Evolutionary conservation across 805 yeast species (phyloP), one percentile per base, ranked within the genome.

Genomic region (Trichomonascus vanleenenianus): DNA sequence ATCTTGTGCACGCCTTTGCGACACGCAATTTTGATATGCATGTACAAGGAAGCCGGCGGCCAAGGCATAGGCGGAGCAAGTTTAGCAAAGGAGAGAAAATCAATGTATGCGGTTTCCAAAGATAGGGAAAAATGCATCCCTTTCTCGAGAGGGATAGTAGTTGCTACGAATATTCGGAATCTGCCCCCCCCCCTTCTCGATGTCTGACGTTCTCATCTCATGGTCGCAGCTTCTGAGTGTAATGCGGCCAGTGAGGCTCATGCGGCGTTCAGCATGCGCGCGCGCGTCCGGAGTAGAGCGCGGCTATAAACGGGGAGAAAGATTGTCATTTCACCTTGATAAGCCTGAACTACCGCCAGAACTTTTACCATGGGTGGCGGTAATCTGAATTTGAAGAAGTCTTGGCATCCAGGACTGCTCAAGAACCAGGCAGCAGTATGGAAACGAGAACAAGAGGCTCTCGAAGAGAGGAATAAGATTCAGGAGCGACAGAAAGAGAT

Each of bases 391-490:
- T 64, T 89, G 46, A 84, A 91, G 67, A 91, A 91, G 62, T 91
- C 97, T 50, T 91, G 97, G 98, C 87, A 91, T 63, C 97, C 98
- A 2, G 89, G 83, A 40, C 71, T 86, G 42, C 69, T 85, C 59
- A 85, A 83, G 61, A 91, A 91, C 70, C 87, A 82, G 64, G 81
- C 81, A 53, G 84, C 81, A 57, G 89, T 91, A 31, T 83, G 95
- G 91, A 73, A 79, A 52, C 72, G 70, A 44, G 97, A 93, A 58
- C 88, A 85, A 58, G 81, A 81, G 35, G 79, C 83, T 7, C 65
- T 86, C 5, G 74, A 75, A n/a, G 94, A 85, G 56, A 74, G 81
- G 40, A 75, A 75, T 53, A 74, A 75, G 56, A 77, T 81, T 30
- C 73, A 78, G 49, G 81, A 81, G 55, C 66, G 83, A 27, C 78